Conservation (phyloP, 2,329 filamentous ascomycete genomes). For the Sphaerulina vaccinii region DNA sequence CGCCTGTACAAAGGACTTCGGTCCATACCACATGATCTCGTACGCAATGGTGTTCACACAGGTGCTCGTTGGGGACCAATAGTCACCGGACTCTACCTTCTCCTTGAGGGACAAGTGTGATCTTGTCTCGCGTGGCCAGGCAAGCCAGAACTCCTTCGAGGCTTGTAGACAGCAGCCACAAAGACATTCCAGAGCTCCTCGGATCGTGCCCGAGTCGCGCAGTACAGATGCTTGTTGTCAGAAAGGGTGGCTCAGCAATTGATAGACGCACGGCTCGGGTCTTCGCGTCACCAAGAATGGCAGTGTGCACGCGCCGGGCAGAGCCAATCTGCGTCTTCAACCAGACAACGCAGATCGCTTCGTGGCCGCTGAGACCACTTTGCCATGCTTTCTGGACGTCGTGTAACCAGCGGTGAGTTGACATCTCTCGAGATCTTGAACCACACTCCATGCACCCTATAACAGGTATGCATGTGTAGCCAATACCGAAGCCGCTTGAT, state of each 20-base stretch:
- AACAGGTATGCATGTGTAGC: not conserved
- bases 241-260: slow-evolving; percentile 5
- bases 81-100: not conserved
- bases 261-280: slow-evolving; percentile 12
- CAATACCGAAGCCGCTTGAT: slow-evolving; percentile 14
- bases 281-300: slow-evolving; percentile 4
- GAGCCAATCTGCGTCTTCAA: slow-evolving; percentile 8
- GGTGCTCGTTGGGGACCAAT: not conserved
- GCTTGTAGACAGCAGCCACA: slow-evolving; percentile 1
- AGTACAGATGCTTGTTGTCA: not conserved
- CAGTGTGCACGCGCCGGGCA: slow-evolving; percentile 9
- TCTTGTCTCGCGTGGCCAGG: not conserved
- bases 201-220: slow-evolving; percentile 15
- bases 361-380: not conserved
- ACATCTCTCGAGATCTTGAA: slow-evolving; percentile 14
- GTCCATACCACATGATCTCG: not conserved
- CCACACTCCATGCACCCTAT: slow-evolving; percentile 6
- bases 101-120: not conserved
- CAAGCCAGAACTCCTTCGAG: not conserved
- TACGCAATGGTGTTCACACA: not conserved
- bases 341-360: slow-evolving; percentile 2
- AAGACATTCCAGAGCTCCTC: not conserved
- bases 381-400: slow-evolving; percentile 1
- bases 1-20: not conserved
- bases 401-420: slow-evolving; percentile 22